Evolutionary conservation across 257 asterid species (phyloP).

Genomic region (Anisodus acutangulus): DNA sequence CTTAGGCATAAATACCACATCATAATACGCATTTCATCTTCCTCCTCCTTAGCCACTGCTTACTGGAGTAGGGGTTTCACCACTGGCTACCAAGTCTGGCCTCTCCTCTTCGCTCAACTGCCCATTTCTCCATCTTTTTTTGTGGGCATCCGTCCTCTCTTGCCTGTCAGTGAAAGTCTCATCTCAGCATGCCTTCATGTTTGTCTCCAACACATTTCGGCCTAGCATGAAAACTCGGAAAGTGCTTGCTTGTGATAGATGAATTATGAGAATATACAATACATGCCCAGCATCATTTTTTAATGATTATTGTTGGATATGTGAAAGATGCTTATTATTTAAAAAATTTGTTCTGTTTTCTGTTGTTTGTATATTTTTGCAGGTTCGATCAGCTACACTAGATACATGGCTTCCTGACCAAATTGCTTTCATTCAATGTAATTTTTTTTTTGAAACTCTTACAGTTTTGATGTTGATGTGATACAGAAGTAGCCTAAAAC

Average conservation of each 20-base stretch:
- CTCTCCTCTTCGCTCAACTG: not conserved
- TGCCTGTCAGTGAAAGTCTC: not conserved
- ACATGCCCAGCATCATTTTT: not conserved
- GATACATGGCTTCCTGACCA: constrained; percentile 99
- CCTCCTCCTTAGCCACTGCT: not conserved
- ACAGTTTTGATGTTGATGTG: not conserved
- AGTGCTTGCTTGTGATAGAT: not conserved
- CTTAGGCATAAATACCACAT: not conserved
- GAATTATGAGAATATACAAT: not conserved
- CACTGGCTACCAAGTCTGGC: not conserved
- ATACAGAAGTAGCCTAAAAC: constrained; percentile 1
- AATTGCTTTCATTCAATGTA: constrained; percentile 94
- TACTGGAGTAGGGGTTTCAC: not conserved
- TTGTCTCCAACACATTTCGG: not conserved
- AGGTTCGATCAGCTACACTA: constrained; percentile 86
- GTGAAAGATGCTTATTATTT: not conserved
- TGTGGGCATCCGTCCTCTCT: not conserved
- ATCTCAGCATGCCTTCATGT: not conserved
- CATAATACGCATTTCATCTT: not conserved
- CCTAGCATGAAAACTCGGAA: not conserved
- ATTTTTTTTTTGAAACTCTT: constrained; percentile 10
- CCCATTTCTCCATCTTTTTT: not conserved
- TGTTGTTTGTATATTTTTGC: constrained; percentile 7
- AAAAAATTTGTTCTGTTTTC: not conserved
- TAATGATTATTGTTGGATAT: not conserved